Conservation (phyloP, 345 rosid genomes). For the Corymbia maculata region DNA sequence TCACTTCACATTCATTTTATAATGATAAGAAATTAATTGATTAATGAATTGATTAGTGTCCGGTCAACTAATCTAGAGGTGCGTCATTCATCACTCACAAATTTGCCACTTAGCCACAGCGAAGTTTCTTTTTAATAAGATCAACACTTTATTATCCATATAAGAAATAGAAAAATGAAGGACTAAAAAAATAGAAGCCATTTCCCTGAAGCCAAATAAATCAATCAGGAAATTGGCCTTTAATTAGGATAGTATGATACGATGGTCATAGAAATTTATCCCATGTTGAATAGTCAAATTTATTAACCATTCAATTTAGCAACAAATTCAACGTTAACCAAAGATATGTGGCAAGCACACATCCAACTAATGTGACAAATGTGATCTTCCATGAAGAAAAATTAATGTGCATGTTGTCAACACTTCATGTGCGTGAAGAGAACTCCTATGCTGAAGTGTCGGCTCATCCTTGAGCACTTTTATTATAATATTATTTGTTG, state of each 20-base stretch:
- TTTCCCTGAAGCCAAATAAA: neutral
- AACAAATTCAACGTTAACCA: no score
- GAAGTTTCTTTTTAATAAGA: neutral
- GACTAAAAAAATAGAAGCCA: neutral
- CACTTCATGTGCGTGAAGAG: no score
- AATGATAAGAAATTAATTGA: neutral
- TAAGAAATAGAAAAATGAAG: neutral
- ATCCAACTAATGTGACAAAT: no score
- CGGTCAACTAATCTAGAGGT: accelerated
- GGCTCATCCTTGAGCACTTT: no score
- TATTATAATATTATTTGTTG: no score
- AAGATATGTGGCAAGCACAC: no score
- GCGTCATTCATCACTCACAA: neutral
- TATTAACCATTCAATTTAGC: neutral
- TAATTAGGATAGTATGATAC: neutral
- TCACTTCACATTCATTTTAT: neutral
- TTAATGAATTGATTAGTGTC: neutral
- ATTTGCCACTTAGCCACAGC: neutral
- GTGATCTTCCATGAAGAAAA: no score
- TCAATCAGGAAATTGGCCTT: neutral
- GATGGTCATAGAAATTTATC: neutral
- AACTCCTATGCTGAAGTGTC: no score
- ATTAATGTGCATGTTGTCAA: no score
- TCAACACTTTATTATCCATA: neutral
- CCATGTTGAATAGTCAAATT: neutral